Percentiles rank a stretch among this genome's conserved stretches.
phyloP scores from a whole-genome alignment of 805 yeast species.

The Suhomyces sp. region DNA sequence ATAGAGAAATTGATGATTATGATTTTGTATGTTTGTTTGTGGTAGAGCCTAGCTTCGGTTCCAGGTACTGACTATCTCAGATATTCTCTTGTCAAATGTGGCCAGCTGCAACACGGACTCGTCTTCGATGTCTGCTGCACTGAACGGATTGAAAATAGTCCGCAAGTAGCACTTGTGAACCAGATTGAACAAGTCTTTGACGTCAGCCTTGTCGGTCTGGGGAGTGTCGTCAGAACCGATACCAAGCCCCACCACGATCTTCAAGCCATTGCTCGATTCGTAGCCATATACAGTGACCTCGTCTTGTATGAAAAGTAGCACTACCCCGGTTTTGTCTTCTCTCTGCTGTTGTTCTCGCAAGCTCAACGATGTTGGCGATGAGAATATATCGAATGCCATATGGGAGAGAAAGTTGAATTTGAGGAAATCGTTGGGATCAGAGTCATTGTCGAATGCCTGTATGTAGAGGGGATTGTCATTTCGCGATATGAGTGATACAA shows the following conservation, averaged over 20 bases:
- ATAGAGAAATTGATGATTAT: no score
- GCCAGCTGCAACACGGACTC: constrained; percentile 27
- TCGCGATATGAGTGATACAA: constrained; percentile 57
- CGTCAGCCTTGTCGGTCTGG: background rate
- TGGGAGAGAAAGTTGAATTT: constrained; percentile 72
- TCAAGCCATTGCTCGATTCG: constrained; percentile 66
- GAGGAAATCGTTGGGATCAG: constrained; percentile 42
- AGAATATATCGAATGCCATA: constrained; percentile 69
- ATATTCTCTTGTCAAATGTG: constrained; percentile 30
- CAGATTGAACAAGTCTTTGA: constrained; percentile 23
- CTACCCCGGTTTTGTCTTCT: constrained; percentile 17
- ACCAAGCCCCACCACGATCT: constrained; percentile 55
- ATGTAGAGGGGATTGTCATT: constrained; percentile 60
- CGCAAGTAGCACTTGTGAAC: constrained; percentile 55
- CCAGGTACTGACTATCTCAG: constrained; percentile 26
- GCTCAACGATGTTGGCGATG: constrained; percentile 46
- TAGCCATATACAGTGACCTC: constrained; percentile 65
- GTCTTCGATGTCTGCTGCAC: constrained; percentile 18
- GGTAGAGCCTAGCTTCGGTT: constrained; percentile 7
- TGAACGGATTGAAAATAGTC: constrained; percentile 64
- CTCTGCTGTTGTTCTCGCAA: constrained; percentile 35
- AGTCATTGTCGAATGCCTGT: constrained; percentile 42
- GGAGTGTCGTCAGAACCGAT: constrained; percentile 19
- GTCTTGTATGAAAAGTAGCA: constrained; percentile 62
- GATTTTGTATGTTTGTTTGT: background rate